Conservation (phyloP, 1,139 yeast species). For the Yamadazyma sp. region DNA sequence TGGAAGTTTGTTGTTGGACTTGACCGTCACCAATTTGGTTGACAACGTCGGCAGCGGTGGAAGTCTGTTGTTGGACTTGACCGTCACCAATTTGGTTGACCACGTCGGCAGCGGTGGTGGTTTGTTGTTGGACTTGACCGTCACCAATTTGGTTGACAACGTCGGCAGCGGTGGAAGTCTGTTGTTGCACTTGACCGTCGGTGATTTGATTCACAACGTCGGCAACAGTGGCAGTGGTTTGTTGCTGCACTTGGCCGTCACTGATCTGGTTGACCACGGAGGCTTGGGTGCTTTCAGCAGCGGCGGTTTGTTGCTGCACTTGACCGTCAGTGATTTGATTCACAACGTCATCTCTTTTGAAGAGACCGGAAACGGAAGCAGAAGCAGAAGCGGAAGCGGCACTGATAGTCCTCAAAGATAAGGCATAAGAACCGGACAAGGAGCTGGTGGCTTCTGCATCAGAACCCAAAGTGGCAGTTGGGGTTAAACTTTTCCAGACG, state of each 20-base stretch:
- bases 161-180: constrained; percentile 30
- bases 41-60: constrained; percentile 22
- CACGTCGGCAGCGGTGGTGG: constrained; percentile 26
- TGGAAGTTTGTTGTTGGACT: constrained; percentile 28
- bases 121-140: constrained; percentile 41
- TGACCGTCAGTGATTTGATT: constrained; percentile 39
- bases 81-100: constrained; percentile 36
- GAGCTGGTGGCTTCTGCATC: constrained; percentile 20
- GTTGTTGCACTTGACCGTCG: constrained; percentile 43
- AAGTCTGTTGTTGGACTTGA: constrained; percentile 37
- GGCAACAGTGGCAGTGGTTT: constrained; percentile 29
- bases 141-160: constrained; percentile 31
- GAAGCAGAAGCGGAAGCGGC: constrained; percentile 27
- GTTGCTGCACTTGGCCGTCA: constrained; percentile 64
- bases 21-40: constrained; percentile 39
- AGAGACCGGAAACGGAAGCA: constrained; percentile 12
- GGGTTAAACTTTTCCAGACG: constrained; percentile 30
- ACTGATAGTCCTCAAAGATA: constrained; percentile 19
- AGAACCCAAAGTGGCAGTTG: constrained; percentile 31
- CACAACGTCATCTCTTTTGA: constrained; percentile 19
- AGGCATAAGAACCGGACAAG: constrained; percentile 19
- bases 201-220: constrained; percentile 38
- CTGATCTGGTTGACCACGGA: constrained; percentile 47
- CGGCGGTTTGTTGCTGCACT: constrained; percentile 35
- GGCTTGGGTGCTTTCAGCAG: constrained; percentile 25